Percentiles rank a stretch among this genome's conserved stretches.
phyloP scores from a whole-genome alignment of 2,329 filamentous ascomycete genomes.

The Talaromyces verruculosus region DNA sequence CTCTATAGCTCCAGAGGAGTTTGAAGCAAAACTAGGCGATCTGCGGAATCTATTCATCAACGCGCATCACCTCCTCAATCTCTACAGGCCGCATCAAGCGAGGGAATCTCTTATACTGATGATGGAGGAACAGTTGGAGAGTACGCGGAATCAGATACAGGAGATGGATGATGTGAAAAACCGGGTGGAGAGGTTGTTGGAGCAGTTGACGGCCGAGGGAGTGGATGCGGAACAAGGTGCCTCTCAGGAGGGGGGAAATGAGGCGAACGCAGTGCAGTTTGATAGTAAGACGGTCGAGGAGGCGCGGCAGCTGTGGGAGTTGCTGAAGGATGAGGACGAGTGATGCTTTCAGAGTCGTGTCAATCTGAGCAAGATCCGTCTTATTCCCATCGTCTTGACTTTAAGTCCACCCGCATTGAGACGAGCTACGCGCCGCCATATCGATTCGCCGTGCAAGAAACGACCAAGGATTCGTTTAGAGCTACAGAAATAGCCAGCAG shows the following conservation, averaged over 20 bases:
- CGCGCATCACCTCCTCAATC: constrained; percentile 88
- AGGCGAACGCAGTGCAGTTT: constrained; percentile 15
- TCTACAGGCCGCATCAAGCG: constrained; percentile 91
- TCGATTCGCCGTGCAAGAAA: background rate
- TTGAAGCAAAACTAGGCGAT: constrained; percentile 71
- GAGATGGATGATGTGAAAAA: constrained; percentile 73
- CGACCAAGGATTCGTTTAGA: background rate
- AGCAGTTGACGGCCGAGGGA: constrained; percentile 37
- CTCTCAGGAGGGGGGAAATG: constrained; percentile 15
- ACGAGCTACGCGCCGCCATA: background rate
- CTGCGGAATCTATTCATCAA: constrained; percentile 83
- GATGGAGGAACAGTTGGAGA: constrained; percentile 81
- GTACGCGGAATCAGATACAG: constrained; percentile 71
- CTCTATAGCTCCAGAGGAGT: constrained; percentile 64
- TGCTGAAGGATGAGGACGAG: constrained; percentile 38
- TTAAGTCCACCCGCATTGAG: background rate
- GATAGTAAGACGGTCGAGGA: constrained; percentile 30
- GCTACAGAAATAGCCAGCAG: background rate
- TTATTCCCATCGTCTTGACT: too few species aligned
- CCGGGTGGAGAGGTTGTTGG: constrained; percentile 55
- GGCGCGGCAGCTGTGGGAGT: constrained; percentile 40
- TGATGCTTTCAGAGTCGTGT: background rate
- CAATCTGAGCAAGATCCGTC: background rate
- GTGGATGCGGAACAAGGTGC: constrained; percentile 24
- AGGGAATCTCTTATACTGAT: constrained; percentile 80